Percentiles rank a stretch among this genome's conserved stretches.
These are phyloP conservation scores for Salix dunnii DNA, from an alignment of 345 rosid species.

Conservation along the genomic window DNA sequence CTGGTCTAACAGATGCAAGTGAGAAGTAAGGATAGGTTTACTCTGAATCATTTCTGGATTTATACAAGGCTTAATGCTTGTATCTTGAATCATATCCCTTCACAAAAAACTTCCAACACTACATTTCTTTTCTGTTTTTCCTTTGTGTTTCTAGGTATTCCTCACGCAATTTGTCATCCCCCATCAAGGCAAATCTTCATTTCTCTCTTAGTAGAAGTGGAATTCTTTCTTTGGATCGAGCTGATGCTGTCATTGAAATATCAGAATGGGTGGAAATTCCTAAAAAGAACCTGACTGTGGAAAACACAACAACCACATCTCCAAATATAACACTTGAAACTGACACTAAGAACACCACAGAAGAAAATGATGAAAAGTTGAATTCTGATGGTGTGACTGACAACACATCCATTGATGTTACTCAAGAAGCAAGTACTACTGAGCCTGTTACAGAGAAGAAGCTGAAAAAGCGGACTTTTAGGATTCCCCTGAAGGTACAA, in stretches of 20 bases:
- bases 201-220: slow-evolving; percentile 96
- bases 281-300: slow-evolving; percentile 61
- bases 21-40: slow-evolving; percentile 62
- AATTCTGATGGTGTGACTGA: slow-evolving; percentile 42
- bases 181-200: slow-evolving; percentile 87
- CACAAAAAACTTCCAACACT: neutral
- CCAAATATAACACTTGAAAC: slow-evolving; percentile 49
- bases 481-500: slow-evolving; percentile 79
- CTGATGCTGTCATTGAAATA: slow-evolving; percentile 89
- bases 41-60: neutral
- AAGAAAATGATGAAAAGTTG: slow-evolving; percentile 48
- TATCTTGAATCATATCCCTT: neutral
- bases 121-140: neutral
- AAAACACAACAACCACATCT: slow-evolving; percentile 58
- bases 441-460: slow-evolving; percentile 68
- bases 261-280: slow-evolving; percentile 98
- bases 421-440: slow-evolving; percentile 44
- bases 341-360: slow-evolving; percentile 41
- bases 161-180: slow-evolving; percentile 84
- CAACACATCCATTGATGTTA: slow-evolving; percentile 31
- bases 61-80: slow-evolving; percentile 10
- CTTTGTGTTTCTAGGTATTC: slow-evolving; percentile 56
- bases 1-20: slow-evolving; percentile 72
- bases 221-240: slow-evolving; percentile 77
- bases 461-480: slow-evolving; percentile 76